Base-by-base conservation (phyloP, 768 basidiomycete species). In the Kwoniella sp. region DNA sequence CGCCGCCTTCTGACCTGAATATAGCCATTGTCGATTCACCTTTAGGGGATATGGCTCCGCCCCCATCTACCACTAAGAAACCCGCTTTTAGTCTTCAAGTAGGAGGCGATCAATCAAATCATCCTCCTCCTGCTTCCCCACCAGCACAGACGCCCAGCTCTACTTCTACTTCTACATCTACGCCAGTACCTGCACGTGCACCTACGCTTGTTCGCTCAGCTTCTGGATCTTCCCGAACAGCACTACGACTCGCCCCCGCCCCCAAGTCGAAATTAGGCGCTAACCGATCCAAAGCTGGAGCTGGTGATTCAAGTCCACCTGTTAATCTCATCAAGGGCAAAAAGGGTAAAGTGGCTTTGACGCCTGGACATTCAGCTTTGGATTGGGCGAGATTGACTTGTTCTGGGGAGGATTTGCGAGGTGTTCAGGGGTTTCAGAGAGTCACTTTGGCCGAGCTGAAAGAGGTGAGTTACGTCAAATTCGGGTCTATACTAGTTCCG, bases 371-470 rank as follows among this genome's bases (percentile, higher is more conserved):
- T 79, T 90, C 91, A 65, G 87, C 92, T 10, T 80, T 99, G 27
- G 96, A 99, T 80, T 99, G 95, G 95, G 93, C 92, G 1, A 86
- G 84, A 50, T 81, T 96, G 62, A 93, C 94, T 79, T 82, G 86
- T 2, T 91, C 88, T 5, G 93, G 93, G 1, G 74, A 81, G 58
- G 88, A 96, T 83, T 80, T 97, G 7, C 82, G 90, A 57, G 92
- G 93, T 70, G 60, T 85, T 80, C 54, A 22, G 10, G 26, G 22
- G 36, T 30, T 44, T 57, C 3, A 64, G 22, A 30, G 72, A 26
- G 72, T 78, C 36, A 71, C 71, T 21, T 1, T 73, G 57, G 68
- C 66, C 15, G 72, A 72, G 40, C 30, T 69, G 49, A 68, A 66
- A 52, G 66, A 70, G 71, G 74, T 73, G 33, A 33, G 33, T 33